Base-by-base conservation (phyloP, 2,329 filamentous ascomycete genomes). In the Aspergillus luchuensis region DNA sequence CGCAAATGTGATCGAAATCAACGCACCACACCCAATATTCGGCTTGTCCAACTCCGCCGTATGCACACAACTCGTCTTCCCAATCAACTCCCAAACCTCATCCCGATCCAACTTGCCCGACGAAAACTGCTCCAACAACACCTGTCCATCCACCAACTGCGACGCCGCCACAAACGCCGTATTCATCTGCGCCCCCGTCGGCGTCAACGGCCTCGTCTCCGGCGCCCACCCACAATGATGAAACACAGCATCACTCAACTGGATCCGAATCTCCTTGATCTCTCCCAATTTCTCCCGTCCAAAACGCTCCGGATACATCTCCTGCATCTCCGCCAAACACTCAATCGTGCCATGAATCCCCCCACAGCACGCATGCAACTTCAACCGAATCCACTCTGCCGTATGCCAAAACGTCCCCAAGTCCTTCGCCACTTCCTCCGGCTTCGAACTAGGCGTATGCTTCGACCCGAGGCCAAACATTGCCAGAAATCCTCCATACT, bases 401-500 rank as follows among this genome's bases (percentile, higher is more conserved):
- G 28, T 43, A n/a, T 55, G 49, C 55, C 59, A 58, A 4, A 38
- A 45, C 23, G 17, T 11, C 7, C 56, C 45, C 7, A 61, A n/a
- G 5, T 45, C 59, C 21, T 45, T 51, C 3, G 54, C 25, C 15
- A 58, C n/a, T 5, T 47, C 36, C 53, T 67, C 65, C 11, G 64
- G 33, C 5, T 66, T 25, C 51, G 68, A 75, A 11, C 63, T 63
- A 0, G 75, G 74, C 1, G 71, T 58, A 23, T 67, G 65, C 1
- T 65, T 69, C n/a, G 63, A 66, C 0, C 73, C 73, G 30, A 70
- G 58, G 13, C 74, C 71, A 60, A 81, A 81, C 58, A 69, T 73
- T n/a, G 66, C 63, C 8, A 82, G 63, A 59, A 78, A 81, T 0
- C 79, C 79, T 3, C 79, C 79, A 54, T 80, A 81, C 1, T 68